Evolutionary conservation across 495 filamentous ascomycete species (phyloP), one percentile per base, ranked within the genome.

Genomic region (Tuber brumale): DNA sequence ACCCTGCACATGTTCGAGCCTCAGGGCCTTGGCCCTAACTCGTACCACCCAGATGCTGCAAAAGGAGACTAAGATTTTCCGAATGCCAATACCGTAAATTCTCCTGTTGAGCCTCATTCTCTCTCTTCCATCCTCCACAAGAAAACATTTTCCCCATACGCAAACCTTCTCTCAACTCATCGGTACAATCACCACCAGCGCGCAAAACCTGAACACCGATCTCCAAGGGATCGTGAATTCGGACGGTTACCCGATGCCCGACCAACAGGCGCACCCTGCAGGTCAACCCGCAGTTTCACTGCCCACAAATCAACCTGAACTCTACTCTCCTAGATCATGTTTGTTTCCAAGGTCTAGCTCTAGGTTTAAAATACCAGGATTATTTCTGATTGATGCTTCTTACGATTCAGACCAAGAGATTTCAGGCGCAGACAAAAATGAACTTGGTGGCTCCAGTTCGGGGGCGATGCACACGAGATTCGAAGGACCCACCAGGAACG

Each of bases 301-400:
- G 39, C 70, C 31, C 41, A 27, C 70, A 72, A 12, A 72, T 37
- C 70, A 72, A 72, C 70, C 70, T 27, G 41, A 72, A 12, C 70
- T 6, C 37, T 39, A 16, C 39, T 43, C 70, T 46, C 45, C 70
- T 46, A 72, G 16, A 21, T 46, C 41, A 46, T 72, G 70, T 72
- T 46, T 72, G 70, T 66, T 66, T 66, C 57, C 57, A 66, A 66
- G 57, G 27, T 7, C 57, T 66, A 31, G 57, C 5, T 66, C 57
- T 66, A 31, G 27, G 57, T 66, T 66, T 66, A 31, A 18, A 66
- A 66, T 66, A 66, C 57, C 57, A 31, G 57, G 57, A 66, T 31
- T 66, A n/a, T 66, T 31, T 66, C 57, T 66, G 57, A 66, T 31
- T 31, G 57, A 66, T n/a, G 27, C 57, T 66, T 66, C 57, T 66